Evolutionary conservation across 331 rosid species (phyloP), one percentile per base, ranked within the genome.

Genomic region (Quercus phellos): DNA sequence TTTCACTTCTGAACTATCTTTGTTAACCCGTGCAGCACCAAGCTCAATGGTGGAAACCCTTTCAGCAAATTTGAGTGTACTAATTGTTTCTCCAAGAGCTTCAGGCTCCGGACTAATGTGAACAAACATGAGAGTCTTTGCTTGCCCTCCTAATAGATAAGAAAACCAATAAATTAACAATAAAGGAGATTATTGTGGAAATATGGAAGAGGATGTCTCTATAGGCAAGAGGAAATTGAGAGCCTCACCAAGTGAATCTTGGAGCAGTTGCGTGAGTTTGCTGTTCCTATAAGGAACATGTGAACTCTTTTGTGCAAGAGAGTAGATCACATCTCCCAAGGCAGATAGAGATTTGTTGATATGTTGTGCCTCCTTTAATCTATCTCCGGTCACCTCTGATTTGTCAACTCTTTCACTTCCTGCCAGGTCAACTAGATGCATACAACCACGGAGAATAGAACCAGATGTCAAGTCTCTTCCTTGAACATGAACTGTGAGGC

Each of bases 391-490:
- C 18, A 88, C 98, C 81, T 91, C 98, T 3, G 98, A 90, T 82
- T 95, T 95, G 81, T 93, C 98, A 8, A 90, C 97, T 61, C 99
- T 90, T 74, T 95, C 99, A 81, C 99, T 95, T 80, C 99, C 99
- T 78, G 99, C 99, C 63, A 95, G 82, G 77, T 95, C 98, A 79
- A 93, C 97, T 42, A 93, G 88, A 87, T 95, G 98, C 96, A 95
- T 90, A 54, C 93, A 83, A 51, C 97, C 98, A 2, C 94, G 96
- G 63, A 91, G 74, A 4, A 24, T 72, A 17, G 77, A 76, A 73
- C 93, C 93, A 2, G 98, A 88, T 34, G 89, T 82, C 81, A 88
- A 77, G 87, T 90, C 91, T 76, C 54, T 91, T 72, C 99, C 99
- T 74, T 93, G 93, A 79, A 93, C 93, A 82, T 93, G 98, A 81